Evolutionary conservation across 768 basidiomycete species (phyloP), one percentile per base, ranked within the genome.

Genomic region (Lepiota subincarnata): DNA sequence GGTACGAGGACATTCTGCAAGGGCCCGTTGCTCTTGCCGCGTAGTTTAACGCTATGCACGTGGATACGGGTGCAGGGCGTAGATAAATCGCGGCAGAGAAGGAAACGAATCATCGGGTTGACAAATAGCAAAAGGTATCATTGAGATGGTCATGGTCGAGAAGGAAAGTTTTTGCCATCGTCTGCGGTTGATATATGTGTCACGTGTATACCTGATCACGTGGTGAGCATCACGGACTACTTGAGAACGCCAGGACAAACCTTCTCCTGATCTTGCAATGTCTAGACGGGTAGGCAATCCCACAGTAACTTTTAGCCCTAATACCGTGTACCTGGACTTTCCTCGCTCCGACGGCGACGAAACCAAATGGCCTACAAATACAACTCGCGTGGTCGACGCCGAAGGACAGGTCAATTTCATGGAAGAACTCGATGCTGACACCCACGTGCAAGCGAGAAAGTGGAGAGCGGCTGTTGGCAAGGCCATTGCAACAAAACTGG

Each of bases 401-500:
- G 82, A 83, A 6, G 84, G 86, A 12, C 71, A 81, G 50, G 84
- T 92, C 26, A 92, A 92, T 62, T 92, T 67, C 66, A 87, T 86
- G 79, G 75, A 79, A 13, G 73, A 70, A 1, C 65, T 88, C 1
- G 68, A 64, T 16, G 60, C 78, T 16, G 79, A 86, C 46, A 78
- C 83, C 38, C 48, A 46, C 12, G 64, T 72, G 18, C 68, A 78
- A 14, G 63, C 73, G 38, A 66, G 85, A 28, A 79, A 79, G 63
- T 92, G 89, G 87, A 76, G 83, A 34, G 47, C 70, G 0, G 55
- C 63, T 24, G 68, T 74, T 26, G 80, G 68, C 3, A 68, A 71
- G 37, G 76, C 75, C 2, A 62, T 78, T 19, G 73, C 75, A 6
- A 53, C 68, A 13, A 65, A 69, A 8, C 59, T 86, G 50, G 71